Percentiles rank a stretch among this genome's conserved stretches.
Evolutionary conservation across 495 filamentous ascomycete species (phyloP).

Genomic region (Apodospora peruviana): DNA sequence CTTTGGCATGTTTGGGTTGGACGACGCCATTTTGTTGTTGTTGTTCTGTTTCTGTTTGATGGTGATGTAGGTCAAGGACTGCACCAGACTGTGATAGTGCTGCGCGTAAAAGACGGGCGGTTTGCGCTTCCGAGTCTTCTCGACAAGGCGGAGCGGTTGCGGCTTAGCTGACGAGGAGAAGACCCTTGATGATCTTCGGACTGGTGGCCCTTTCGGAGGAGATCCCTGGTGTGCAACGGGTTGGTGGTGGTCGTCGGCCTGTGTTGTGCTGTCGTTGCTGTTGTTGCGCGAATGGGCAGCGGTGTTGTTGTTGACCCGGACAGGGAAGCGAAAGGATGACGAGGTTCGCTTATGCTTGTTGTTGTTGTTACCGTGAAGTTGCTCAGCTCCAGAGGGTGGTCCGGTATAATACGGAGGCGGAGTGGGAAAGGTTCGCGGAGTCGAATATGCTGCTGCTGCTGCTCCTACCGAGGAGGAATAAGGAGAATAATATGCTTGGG

Average conservation of each 20-base stretch:
- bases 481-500: neutral
- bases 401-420: neutral
- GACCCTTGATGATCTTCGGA: constrained; percentile 5
- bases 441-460: constrained; percentile 1
- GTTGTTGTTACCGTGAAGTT: neutral
- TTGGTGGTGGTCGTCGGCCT: no score
- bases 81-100: constrained; percentile 17
- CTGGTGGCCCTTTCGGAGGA: constrained; percentile 2
- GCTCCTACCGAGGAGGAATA: neutral
- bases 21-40: constrained; percentile 13
- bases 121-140: constrained; percentile 12
- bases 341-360: neutral
- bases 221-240: neutral
- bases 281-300: neutral
- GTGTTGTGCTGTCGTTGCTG: neutral
- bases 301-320: neutral
- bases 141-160: constrained; percentile 22
- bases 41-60: constrained; percentile 37
- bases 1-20: constrained; percentile 28
- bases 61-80: constrained; percentile 31
- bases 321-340: neutral
- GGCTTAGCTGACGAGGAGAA: constrained; percentile 17
- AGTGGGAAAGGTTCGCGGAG: constrained; percentile 2
- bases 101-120: constrained; percentile 24
- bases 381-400: neutral